Evolutionary conservation across 2,329 filamentous ascomycete genomes (phyloP).

Genomic region (Pseudogymnoascus sp.): DNA sequence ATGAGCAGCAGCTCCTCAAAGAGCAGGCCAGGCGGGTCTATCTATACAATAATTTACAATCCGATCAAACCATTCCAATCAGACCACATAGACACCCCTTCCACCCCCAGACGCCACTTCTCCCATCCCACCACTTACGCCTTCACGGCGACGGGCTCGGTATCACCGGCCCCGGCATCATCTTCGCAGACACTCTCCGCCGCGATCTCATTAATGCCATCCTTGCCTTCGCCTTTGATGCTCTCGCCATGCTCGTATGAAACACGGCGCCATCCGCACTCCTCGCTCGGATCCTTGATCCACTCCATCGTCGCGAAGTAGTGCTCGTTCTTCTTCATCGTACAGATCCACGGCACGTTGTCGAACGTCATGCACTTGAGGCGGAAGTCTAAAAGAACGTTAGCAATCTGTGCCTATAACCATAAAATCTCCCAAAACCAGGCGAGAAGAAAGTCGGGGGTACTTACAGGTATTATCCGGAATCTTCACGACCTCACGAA

Average conservation of each 20-base stretch:
- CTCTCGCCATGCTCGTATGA: constrained; percentile 51
- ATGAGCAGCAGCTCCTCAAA: not conserved
- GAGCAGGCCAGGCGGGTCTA: constrained; percentile 4
- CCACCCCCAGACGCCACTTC: not conserved
- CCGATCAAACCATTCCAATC: not conserved
- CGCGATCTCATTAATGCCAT: constrained; percentile 24
- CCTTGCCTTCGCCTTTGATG: constrained; percentile 44
- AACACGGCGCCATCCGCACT: constrained; percentile 54
- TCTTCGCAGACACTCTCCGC: constrained; percentile 12
- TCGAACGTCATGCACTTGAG: constrained; percentile 97
- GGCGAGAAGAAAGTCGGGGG: not conserved
- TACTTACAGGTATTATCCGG: constrained; percentile 82
- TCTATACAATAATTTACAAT: constrained; percentile 8
- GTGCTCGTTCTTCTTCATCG: constrained; percentile 99
- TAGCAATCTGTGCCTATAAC: constrained; percentile 11
- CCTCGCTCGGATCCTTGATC: constrained; percentile 53
- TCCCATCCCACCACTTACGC: not conserved
- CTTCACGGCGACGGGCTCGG: not conserved
- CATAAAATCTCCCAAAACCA: constrained; percentile 1
- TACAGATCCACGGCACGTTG: constrained; percentile 97
- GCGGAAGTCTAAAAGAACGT: constrained; percentile 62
- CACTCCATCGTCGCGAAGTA: constrained; percentile 72
- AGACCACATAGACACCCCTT: not conserved
- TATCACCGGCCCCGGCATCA: not conserved
- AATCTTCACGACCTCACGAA: constrained; percentile 75